These are phyloP conservation scores for Melampsora larici-populina DNA, from an alignment of 1,284 basidiomycete genomes.

Conservation along the genomic window DNA sequence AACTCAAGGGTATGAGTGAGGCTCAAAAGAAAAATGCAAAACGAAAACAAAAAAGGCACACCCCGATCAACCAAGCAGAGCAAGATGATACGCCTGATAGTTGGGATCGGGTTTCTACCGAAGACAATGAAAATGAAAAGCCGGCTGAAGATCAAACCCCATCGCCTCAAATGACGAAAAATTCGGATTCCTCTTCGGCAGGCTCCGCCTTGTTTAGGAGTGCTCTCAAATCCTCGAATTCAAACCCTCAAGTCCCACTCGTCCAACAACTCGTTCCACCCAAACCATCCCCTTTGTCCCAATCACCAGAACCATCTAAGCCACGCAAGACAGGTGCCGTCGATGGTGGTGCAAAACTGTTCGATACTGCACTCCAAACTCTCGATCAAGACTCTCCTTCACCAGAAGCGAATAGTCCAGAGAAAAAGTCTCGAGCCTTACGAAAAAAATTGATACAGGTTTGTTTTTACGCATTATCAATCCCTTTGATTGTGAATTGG, in stretches of 20 bases:
- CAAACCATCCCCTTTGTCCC: background rate
- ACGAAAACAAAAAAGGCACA: constrained; percentile 49
- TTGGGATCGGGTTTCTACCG: constrained; percentile 29
- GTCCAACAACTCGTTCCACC: constrained; percentile 29
- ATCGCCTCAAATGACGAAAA: background rate
- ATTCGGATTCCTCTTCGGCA: background rate
- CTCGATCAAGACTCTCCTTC: constrained; percentile 4
- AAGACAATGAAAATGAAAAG: background rate
- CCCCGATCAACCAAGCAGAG: constrained; percentile 49
- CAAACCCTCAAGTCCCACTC: constrained; percentile 20
- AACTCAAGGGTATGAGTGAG: constrained; percentile 53
- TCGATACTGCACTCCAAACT: constrained; percentile 18
- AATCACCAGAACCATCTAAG: background rate
- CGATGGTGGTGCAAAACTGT: constrained; percentile 22
- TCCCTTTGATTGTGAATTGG: background rate
- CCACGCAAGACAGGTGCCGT: constrained; percentile 1
- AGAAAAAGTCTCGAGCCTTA: constrained; percentile 19
- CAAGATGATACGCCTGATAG: constrained; percentile 54
- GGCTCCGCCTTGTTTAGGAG: constrained; percentile 19
- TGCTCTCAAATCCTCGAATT: constrained; percentile 35
- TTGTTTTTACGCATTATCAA: background rate
- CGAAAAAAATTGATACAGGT: constrained; percentile 32
- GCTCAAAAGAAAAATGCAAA: constrained; percentile 74
- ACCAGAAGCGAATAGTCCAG: background rate
- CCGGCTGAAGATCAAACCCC: background rate